These are phyloP conservation scores for Sarcodon sp. DNA, from an alignment of 768 basidiomycete genomes.

Conservation along the genomic window DNA sequence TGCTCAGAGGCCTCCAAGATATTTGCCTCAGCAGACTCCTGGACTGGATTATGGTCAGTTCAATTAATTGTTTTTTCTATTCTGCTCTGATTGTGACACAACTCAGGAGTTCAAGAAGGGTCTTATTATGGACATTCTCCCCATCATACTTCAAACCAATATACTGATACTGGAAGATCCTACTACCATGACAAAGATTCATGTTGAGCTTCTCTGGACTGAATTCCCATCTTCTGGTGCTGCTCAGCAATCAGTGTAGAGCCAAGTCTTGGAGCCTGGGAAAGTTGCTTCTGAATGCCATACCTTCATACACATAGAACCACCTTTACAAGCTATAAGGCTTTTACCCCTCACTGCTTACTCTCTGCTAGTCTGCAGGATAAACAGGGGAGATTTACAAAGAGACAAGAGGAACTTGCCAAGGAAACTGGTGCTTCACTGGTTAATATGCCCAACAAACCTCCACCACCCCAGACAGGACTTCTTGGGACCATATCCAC, in stretches of 20 bases:
- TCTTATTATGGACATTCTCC: not conserved
- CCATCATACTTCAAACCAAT: constrained; percentile 32
- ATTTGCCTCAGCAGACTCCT: constrained; percentile 11
- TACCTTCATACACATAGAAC: constrained; percentile 68
- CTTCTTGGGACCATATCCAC: constrained; percentile 92
- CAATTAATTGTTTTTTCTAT: not conserved
- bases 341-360: constrained; percentile 89
- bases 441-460: constrained; percentile 92
- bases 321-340: constrained; percentile 67
- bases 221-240: constrained; percentile 38
- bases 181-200: constrained; percentile 27
- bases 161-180: constrained; percentile 33
- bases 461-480: constrained; percentile 90
- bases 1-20: constrained; percentile 8
- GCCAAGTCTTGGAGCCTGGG: constrained; percentile 70
- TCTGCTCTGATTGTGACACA: not conserved
- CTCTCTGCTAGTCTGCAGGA: constrained; percentile 93
- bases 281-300: constrained; percentile 31
- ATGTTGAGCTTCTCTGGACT: constrained; percentile 19
- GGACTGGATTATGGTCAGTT: not conserved
- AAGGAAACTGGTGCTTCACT: constrained; percentile 85
- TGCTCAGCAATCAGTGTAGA: constrained; percentile 72
- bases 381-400: constrained; percentile 91
- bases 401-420: constrained; percentile 88
- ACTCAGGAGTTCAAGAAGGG: not conserved